Evolutionary conservation across 73 alveolate genomes (phyloP), one percentile per base, ranked within the genome.

Genomic region (Uronychia setigera): DNA sequence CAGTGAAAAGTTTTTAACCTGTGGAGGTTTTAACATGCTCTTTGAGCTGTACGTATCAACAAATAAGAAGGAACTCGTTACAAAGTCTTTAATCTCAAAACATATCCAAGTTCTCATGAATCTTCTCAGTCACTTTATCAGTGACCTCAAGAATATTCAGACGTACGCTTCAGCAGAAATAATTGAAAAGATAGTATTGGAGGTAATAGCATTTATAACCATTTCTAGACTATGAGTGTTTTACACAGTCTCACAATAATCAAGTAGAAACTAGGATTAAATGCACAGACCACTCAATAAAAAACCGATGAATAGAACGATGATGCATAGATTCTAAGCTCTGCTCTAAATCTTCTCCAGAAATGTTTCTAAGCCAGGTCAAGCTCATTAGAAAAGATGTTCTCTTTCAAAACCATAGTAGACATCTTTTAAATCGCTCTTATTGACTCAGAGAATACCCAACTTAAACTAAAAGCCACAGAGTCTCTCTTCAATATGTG

Each of bases 11-110:
- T 78, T 85, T 33, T 35, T 85, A 0, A 29, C 76, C 58, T 32
- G 31, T 1, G 86, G 86, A 25, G 91, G 91, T 27, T 85, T 85
- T 76, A 9, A 29, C 29, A 74, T 85, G 35, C 75, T 85, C 13
- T 77, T 57, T 5, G 80, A 76, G 34, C 1, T 33, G 29, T 77
- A 31, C 32, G 0, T 27, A 1, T 14, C 31, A 27, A 26, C 57
- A 0, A 1, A 26, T 1, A 85, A 85, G 81, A 28, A 78, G 29
- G 80, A 58, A 33, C 19, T 85, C 14, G 86, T 46, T 19, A 11
- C 67, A 5, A 46, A 19, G 5, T 46, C n/a, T 46, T 19, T 46
- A 5, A 5, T 46, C 5, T 46, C 67, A 5, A 46, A 46, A 19
- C 67, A 11, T 11, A 46, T 19, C n/a, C 5, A 5, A 5, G 19